Base-by-base conservation (phyloP, 495 filamentous ascomycete species). In the Tuber calosporum region DNA sequence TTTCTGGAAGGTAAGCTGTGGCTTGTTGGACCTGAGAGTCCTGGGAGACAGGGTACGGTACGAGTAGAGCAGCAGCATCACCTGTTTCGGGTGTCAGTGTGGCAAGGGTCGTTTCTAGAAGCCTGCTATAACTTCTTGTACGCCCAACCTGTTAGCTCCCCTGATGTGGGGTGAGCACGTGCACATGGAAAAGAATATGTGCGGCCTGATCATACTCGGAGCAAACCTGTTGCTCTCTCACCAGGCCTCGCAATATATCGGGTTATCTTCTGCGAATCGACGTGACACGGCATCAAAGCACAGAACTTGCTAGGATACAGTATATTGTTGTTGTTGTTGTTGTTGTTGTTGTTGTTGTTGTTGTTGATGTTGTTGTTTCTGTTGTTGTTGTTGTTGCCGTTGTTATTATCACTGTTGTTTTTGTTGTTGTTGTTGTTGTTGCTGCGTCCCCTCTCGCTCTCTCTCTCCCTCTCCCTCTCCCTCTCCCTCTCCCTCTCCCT, bases 21-120 rank as follows among this genome's bases (percentile, higher is more conserved):
- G 53, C 53, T 30, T 15, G 53, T 62, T 34, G 11, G 13, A 62
- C 45, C 22, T 9, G 53, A 9, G 11, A 17, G 26, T 26, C 26
- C 26, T 30, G 62, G 73, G 37, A 39, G 71, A 36, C 43, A 75
- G 70, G n/a, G 68, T 72, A 43, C 70, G 67, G 67, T 48, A n/a
- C n/a, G n/a, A n/a, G n/a, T n/a, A n/a, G n/a, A n/a, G n/a, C n/a
- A n/a, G n/a, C n/a, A 68, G 72, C 67, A 72, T 38, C 17, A 69
- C 15, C 69, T 67, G 45, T 39, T 53, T 38, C 68, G 67, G 43
- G 75, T 77, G 73, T 77, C 69, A 76, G 48, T 48, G 68, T 68
- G 45, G 71, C 76, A 73, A 70, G 67, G 70, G 74, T 77, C 37
- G 72, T 78, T 78, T 78, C 76, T 78, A 78, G 76, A 78, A 78